Evolutionary conservation across 2,329 filamentous ascomycete genomes (phyloP).

Genomic region (Drechslera avenae): DNA sequence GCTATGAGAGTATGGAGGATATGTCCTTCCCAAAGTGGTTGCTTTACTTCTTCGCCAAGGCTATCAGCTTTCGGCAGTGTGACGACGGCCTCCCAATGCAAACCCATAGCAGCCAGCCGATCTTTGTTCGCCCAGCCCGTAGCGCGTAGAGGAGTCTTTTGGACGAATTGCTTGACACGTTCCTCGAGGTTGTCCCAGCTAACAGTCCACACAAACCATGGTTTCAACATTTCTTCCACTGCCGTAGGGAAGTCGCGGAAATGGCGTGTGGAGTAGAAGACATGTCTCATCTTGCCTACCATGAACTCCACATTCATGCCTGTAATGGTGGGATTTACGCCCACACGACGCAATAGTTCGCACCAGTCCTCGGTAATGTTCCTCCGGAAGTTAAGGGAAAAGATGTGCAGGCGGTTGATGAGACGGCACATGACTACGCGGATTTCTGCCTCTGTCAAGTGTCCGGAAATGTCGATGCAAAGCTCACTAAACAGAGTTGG

Average conservation of each 20-base stretch:
- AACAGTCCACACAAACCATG: constrained; percentile 19
- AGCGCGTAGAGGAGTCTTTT: constrained; percentile 24
- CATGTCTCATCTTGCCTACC: constrained; percentile 23
- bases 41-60: neutral
- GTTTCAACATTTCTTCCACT: constrained; percentile 21
- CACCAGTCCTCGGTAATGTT: neutral
- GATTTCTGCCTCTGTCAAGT: constrained; percentile 27
- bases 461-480: constrained; percentile 31
- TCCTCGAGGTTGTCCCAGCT: constrained; percentile 22
- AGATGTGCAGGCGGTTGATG: constrained; percentile 11
- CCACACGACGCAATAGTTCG: constrained; percentile 18
- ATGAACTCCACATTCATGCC: constrained; percentile 32
- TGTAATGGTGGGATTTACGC: constrained; percentile 32
- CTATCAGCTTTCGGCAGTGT: constrained; percentile 5
- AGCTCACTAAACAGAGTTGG: constrained; percentile 16
- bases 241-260: constrained; percentile 5
- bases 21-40: constrained; percentile 13
- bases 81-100: constrained; percentile 19
- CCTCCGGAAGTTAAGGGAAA: constrained; percentile 1
- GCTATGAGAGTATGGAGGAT: constrained; percentile 26
- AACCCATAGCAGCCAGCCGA: constrained; percentile 31
- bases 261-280: constrained; percentile 5
- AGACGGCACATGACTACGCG: constrained; percentile 31
- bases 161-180: constrained; percentile 26
- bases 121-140: constrained; percentile 27